Evolutionary conservation across 495 filamentous ascomycete species (phyloP), one percentile per base, ranked within the genome.

Genomic region (Terfezia boudieri): DNA sequence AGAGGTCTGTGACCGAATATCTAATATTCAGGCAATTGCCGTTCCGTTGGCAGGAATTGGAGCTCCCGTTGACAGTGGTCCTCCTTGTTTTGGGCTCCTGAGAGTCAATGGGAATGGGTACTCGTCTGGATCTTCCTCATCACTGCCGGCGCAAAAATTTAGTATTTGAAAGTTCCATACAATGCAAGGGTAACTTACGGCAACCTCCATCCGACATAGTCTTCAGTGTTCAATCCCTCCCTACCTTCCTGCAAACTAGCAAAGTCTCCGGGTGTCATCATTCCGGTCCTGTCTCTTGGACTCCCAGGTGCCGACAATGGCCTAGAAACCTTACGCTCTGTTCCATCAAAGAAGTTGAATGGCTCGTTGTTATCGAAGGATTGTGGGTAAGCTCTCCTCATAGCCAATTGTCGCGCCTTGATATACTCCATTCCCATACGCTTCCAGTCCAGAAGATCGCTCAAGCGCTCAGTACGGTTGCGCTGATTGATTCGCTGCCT

Each of bases 261-360:
- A 71, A 96, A 98, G 66, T 98, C 90, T 37, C 90, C 90, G 16
- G 90, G 90, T 1, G 90, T 98, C 92, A 98, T 96, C 86, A 95
- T 92, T 36, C 90, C 90, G 22, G 83, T 80, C 11, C 89, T 77
- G 64, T 90, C 87, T 49, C 87, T 73, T 8, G 90, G 90, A 5
- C 86, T 94, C 2, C 90, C 90, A 12, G 88, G 90, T 16, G 88
- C 86, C 4, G 87, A 94, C 67, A 98, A 77, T 9, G 90, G 90
- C 48, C 90, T 77, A 16, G 86, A 83, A 62, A 98, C 81, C 78
- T 96, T 98, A 60, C 87, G 80, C 49, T 92, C 88, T 9, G 82
- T 81, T 17, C 82, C 82, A 9, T 85, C 84, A 61, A 95, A 92
- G 69, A 88, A 86, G 60, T 83, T 79, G 57, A 76, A 78, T 56